Evolutionary conservation across 1,139 yeast species (phyloP).

Genomic region (Geotrichum klebahnii): DNA sequence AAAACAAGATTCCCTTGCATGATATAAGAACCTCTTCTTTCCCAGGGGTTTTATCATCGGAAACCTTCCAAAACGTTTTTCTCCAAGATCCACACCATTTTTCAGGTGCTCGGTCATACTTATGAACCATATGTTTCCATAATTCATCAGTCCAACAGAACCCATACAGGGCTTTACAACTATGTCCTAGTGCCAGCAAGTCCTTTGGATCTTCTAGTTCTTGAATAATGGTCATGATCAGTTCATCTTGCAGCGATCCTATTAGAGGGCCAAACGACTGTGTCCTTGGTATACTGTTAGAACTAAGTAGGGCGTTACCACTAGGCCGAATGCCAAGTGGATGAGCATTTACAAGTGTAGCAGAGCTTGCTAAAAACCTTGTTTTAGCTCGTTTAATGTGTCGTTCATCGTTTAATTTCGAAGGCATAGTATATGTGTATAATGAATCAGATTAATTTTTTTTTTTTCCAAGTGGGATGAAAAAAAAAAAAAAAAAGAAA

Average conservation of each 20-base stretch:
- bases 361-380: conserved; percentile 11
- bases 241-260: conserved; percentile 52
- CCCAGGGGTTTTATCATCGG: conserved; percentile 39
- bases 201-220: conserved; percentile 47
- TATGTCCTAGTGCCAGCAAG: conserved; percentile 50
- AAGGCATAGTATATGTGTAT: background rate
- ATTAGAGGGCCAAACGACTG: conserved; percentile 52
- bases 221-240: conserved; percentile 34
- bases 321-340: conserved; percentile 73
- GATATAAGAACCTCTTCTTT: conserved; percentile 43
- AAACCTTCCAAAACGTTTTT: conserved; percentile 48
- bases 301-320: conserved; percentile 51
- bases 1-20: conserved; percentile 41
- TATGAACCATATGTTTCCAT: conserved; percentile 58
- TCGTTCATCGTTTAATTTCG: background rate
- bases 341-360: conserved; percentile 39
- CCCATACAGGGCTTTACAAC: conserved; percentile 68
- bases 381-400: conserved; percentile 8
- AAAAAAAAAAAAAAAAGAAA: background rate
- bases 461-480: too few species aligned
- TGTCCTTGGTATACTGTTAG: conserved; percentile 35
- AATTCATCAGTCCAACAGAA: conserved; percentile 62
- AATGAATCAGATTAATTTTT: too few species aligned
- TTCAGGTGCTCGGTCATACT: conserved; percentile 26
- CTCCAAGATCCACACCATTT: conserved; percentile 82